A percentile compares a stretch with the other conserved stretches of the same genome.
Evolutionary conservation across 2,329 filamentous ascomycete genomes (phyloP).

Genomic region (Claviceps pusilla): DNA sequence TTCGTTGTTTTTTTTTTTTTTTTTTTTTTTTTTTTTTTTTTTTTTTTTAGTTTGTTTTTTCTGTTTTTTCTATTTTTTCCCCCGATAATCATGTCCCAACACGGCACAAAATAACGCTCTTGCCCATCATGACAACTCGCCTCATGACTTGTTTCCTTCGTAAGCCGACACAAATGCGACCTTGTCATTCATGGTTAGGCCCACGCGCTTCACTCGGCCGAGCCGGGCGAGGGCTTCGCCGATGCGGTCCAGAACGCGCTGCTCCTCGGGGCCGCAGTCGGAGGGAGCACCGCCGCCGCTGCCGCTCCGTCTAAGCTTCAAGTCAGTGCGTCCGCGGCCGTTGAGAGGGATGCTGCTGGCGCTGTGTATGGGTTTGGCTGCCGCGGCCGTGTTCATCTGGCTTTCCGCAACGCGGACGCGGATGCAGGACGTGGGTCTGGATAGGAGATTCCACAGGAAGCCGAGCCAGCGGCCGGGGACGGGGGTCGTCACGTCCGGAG

Average conservation of each 20-base stretch:
- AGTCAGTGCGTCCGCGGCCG: slow-evolving; percentile 12
- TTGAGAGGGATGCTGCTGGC: slow-evolving; percentile 9
- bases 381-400: slow-evolving; percentile 36
- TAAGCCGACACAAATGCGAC: slow-evolving; percentile 61
- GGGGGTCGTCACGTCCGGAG: slow-evolving; percentile 80
- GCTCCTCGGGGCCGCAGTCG: slow-evolving; percentile 40
- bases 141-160: slow-evolving; percentile 24
- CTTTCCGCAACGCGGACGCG: slow-evolving; percentile 77
- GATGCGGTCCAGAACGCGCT: slow-evolving; percentile 58
- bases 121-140: too few species aligned
- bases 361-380: slow-evolving; percentile 20
- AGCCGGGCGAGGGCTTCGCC: slow-evolving; percentile 77
- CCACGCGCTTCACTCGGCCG: slow-evolving; percentile 77
- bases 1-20: too few species aligned
- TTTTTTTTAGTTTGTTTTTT: background rate
- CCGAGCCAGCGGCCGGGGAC: slow-evolving; percentile 56
- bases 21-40: background rate
- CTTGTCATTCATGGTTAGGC: slow-evolving; percentile 72
- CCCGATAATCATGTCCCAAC: too few species aligned
- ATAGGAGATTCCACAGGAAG: slow-evolving; percentile 79
- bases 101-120: background rate
- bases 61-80: too few species aligned
- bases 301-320: slow-evolving; percentile 13
- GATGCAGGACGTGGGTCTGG: slow-evolving; percentile 74
- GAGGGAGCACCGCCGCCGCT: background rate